Base-by-base conservation (phyloP, 192 early-diverging fungal genomes). In the Coemansia sp. region DNA sequence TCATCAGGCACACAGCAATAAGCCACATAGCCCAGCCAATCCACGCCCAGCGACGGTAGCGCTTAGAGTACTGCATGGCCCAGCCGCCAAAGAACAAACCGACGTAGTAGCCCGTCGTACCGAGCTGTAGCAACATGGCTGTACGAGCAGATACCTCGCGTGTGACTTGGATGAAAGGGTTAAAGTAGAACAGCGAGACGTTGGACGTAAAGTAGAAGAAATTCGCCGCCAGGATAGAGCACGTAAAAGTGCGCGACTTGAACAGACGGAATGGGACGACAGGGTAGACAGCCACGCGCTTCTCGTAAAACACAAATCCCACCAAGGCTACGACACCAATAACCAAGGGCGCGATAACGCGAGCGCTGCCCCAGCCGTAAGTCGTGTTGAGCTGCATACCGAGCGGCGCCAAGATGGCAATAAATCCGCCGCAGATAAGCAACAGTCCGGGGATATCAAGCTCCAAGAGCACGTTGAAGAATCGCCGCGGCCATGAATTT, bases 261-360 rank as follows among this genome's bases (percentile, higher is more conserved):
- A 83, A 71, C 46, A 86, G 65, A 3, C 71, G 60, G 41, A 80
- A 70, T 0, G 77, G 77, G 7, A 86, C 64, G 8, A 96, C 79
- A n/a, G 95, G 94, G 55, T 89, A 88, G 13, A 75, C 64, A 0
- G 94, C 88, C 27, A 89, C 12, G 34, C 84, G 77, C n/a, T 69
- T 55, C 78, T 97, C 93, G 46, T 80, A 77, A 66, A 49, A 77
- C 15, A 75, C 73, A 65, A 88, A 89, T 13, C 75, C n/a, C 12
- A 68, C 54, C 2, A 80, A 54, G 1, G 76, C 38, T 0, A 74
- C 44, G 6, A 76, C 70, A 15, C 85, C 79, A 22, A 73, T 71
- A 10, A 79, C 74, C 29, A 90, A 55, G 12, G 82, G 85, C 16
- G 72, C 78, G n/a, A 87, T 74, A 2, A 88, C 83, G 11, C 71